A percentile compares a stretch with the other conserved stretches of the same genome.
These are phyloP conservation scores for Cercophora samala DNA, from an alignment of 495 filamentous ascomycete species.

Conservation along the genomic window DNA sequence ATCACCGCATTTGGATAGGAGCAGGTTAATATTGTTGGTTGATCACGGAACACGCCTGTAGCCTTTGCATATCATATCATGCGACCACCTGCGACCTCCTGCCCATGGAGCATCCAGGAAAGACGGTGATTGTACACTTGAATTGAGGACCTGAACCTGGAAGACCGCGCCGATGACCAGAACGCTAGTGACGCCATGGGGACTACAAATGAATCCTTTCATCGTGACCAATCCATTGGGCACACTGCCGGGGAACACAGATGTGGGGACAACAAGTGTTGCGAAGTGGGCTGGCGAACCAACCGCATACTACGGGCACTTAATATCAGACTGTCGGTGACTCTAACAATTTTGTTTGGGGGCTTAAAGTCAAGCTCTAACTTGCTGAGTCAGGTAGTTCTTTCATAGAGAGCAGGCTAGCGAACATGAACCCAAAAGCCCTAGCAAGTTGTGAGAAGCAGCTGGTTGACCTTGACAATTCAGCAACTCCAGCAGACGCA, in stretches of 20 bases:
- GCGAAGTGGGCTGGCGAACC: not conserved
- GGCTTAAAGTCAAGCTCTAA: not conserved
- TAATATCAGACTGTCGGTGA: not conserved
- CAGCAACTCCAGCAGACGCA: not conserved
- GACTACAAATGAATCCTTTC: no score
- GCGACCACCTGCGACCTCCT: not conserved
- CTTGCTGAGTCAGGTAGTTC: not conserved
- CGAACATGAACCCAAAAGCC: not conserved
- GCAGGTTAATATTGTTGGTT: not conserved
- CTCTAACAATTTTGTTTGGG: not conserved
- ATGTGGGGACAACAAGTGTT: not conserved
- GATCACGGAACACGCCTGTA: not conserved
- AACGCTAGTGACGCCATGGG: not conserved
- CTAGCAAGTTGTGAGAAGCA: not conserved
- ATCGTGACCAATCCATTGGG: not conserved
- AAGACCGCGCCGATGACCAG: not conserved
- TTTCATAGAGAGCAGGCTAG: no score
- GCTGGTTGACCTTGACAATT: not conserved
- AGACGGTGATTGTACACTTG: not conserved
- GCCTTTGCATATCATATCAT: not conserved
- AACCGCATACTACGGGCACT: not conserved
- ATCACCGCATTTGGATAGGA: not conserved
- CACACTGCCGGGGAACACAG: not conserved
- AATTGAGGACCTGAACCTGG: not conserved
- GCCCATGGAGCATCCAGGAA: no score